phyloP scores from a whole-genome alignment of 164 flowering plant species.

The Stephania yunnanensis region DNA sequence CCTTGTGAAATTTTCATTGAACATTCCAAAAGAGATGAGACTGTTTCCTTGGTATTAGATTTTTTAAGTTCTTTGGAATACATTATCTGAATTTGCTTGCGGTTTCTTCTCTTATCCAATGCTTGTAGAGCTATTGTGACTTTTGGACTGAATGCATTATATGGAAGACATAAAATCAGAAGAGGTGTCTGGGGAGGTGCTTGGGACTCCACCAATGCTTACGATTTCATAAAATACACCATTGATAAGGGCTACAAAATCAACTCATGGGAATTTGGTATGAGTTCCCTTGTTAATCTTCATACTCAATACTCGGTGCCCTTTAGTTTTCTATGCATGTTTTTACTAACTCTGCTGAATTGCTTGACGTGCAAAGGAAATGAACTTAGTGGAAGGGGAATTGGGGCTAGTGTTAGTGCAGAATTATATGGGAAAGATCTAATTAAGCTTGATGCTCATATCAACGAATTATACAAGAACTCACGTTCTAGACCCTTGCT shows the following conservation, averaged over 20 bases:
- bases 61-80: neutral
- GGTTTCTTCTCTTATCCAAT: slow-evolving; percentile 8
- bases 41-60: neutral
- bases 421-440: slow-evolving; percentile 70
- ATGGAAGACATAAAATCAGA: slow-evolving; percentile 50
- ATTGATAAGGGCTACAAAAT: slow-evolving; percentile 64
- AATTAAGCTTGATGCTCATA: slow-evolving; percentile 43
- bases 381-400: slow-evolving; percentile 80
- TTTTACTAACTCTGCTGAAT: slow-evolving; percentile 2
- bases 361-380: slow-evolving; percentile 44
- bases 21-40: neutral
- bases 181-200: slow-evolving; percentile 55
- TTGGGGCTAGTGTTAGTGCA: slow-evolving; percentile 70
- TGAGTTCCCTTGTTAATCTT: neutral
- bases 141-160: slow-evolving; percentile 85
- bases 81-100: neutral
- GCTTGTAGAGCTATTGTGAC: slow-evolving; percentile 64
- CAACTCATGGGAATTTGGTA: slow-evolving; percentile 97
- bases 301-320: neutral
- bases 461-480: slow-evolving; percentile 43
- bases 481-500: slow-evolving; percentile 45
- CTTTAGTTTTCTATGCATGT: neutral
- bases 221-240: slow-evolving; percentile 62
- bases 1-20: neutral
- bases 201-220: slow-evolving; percentile 72